Conservation (phyloP, 768 basidiomycete genomes). For the Leccinum subgranulosum region DNA sequence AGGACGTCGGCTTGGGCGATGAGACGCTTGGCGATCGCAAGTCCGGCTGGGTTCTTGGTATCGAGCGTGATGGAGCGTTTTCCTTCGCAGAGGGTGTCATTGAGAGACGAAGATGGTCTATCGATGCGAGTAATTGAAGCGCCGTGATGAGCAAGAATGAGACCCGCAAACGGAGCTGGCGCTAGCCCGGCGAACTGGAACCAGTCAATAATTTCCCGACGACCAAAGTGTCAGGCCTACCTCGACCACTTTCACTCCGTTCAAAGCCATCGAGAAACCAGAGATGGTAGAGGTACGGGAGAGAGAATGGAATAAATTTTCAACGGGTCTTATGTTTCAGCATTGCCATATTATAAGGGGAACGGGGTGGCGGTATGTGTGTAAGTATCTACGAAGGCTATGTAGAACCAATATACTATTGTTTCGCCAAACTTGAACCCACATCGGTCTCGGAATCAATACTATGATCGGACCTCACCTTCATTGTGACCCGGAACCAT, state of each 20-base stretch:
- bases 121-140: conserved; percentile 77
- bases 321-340: conserved; percentile 11
- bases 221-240: conserved; percentile 15
- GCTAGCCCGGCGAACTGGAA: conserved; percentile 77
- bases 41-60: conserved; percentile 58
- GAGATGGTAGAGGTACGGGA: background rate
- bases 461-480: background rate
- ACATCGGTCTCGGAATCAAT: background rate
- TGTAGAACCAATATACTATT: background rate
- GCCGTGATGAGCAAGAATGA: conserved; percentile 76
- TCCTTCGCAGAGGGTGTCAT: conserved; percentile 61
- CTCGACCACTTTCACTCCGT: conserved; percentile 51
- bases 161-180: conserved; percentile 76
- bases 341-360: background rate
- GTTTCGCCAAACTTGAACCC: background rate
- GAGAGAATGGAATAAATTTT: background rate
- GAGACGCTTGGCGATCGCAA: conserved; percentile 52
- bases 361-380: background rate
- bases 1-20: conserved; percentile 70
- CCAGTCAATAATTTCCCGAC: background rate
- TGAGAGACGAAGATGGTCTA: conserved; percentile 41
- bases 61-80: conserved; percentile 76
- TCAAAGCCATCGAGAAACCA: conserved; percentile 40
- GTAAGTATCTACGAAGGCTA: background rate
- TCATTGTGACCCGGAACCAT: background rate